Conservation (phyloP, 768 basidiomycete species). For the Tylopilus intermedius region DNA sequence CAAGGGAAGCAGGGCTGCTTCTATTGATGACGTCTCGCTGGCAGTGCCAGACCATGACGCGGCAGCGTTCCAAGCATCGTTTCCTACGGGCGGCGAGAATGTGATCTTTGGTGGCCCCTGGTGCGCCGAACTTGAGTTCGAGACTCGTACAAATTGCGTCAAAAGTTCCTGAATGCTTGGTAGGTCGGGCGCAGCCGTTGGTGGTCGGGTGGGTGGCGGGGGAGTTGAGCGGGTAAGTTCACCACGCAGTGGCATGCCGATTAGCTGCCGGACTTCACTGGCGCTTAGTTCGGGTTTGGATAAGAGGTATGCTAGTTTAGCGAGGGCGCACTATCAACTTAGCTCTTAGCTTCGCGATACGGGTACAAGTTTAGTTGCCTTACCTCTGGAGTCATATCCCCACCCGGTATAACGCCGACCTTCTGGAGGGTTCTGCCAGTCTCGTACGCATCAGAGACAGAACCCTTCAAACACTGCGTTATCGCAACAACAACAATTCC, state of each 20-base stretch:
- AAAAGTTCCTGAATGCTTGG: slow-evolving; percentile 63
- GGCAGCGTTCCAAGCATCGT: slow-evolving; percentile 37
- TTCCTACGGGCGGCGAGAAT: slow-evolving; percentile 31
- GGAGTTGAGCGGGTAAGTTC: slow-evolving; percentile 66
- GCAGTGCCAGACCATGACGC: slow-evolving; percentile 79
- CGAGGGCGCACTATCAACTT: slow-evolving; percentile 67
- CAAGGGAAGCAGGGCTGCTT: slow-evolving; percentile 69
- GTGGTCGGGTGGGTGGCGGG: slow-evolving; percentile 39
- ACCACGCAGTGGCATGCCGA: slow-evolving; percentile 78
- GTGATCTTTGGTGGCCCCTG: slow-evolving; percentile 37
- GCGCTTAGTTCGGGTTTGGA: slow-evolving; percentile 75
- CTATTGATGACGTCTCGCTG: slow-evolving; percentile 65
- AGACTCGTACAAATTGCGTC: slow-evolving; percentile 63
- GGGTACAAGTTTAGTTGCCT: not conserved
- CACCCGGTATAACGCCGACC: slow-evolving; percentile 77
- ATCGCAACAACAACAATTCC: slow-evolving; percentile 89
- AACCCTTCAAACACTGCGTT: slow-evolving; percentile 83
- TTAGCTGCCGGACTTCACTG: slow-evolving; percentile 66
- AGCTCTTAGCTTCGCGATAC: not conserved
- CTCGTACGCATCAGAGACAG: slow-evolving; percentile 81
- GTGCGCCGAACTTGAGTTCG: slow-evolving; percentile 38
- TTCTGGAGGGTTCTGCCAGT: slow-evolving; percentile 66
- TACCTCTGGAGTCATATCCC: slow-evolving; percentile 96
- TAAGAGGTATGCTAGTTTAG: slow-evolving; percentile 86
- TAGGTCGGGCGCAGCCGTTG: slow-evolving; percentile 41